Base-by-base conservation (phyloP, 441 rosid genomes). In the Corymbia citriodora region DNA sequence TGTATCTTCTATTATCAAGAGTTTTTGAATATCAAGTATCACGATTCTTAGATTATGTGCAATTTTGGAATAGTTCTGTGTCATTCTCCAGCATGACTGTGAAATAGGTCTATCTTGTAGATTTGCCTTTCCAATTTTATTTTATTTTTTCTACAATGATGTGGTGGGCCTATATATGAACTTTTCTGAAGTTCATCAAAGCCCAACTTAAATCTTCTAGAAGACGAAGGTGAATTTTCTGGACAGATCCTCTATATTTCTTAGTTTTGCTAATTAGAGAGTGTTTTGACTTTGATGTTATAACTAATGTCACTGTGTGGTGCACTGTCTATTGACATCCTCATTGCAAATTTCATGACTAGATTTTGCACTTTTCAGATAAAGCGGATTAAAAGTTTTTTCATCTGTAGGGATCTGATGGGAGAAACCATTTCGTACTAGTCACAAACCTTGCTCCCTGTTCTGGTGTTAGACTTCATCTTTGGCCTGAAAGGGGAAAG, bases 371-470 rank as follows among this genome's bases (percentile, higher is more conserved):
- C 87, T 29, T 87, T 87, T 87, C 87, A 61, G 54, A 55, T 91
- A 54, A 88, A 92, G 81, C 90, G 89, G 72, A 90, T 95, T 88
- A 88, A 50, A 29, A 29, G 54, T 91, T 91, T 88, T 93, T 95
- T 87, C 92, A 40, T 91, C 79, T 63, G 29, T 90, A 98, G 99
- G 98, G 98, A 86, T 95, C 98, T 86, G 94, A 94, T 88, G 99
- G 98, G 85, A 97, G 92, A 94, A 91, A 92, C 90, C 96, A 97
- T 94, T 98, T 98, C 92, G 93, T 97, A 90, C 96, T 98, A 94
- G 99, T 97, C 90, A 97, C 99, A 90, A 98, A 98, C 93, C 97
- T 98, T 91, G 95, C 96, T 90, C 99, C 99, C 88, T 97, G 99
- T 93, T 95, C 94, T 92, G 99, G 99, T 59, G 96, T 97, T 90